Conservation (phyloP, 345 rosid genomes). For the Aquilaria sinensis region DNA sequence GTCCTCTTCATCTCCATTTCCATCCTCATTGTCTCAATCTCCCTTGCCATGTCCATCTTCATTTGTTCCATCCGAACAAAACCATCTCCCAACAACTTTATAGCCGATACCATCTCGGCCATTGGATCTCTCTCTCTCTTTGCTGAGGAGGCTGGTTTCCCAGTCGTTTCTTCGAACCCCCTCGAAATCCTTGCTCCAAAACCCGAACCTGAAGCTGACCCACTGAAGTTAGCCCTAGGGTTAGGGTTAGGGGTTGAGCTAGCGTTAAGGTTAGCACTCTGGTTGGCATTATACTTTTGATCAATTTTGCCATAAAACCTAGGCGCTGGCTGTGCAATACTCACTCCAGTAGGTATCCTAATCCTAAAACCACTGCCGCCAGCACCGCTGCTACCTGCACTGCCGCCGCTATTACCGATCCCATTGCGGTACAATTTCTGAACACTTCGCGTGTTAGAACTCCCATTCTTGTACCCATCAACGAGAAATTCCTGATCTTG, state of each 20-base stretch:
- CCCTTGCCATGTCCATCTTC: slow-evolving; percentile 91
- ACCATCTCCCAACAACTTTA: slow-evolving; percentile 78
- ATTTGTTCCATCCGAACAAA: slow-evolving; percentile 77
- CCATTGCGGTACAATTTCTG: slow-evolving; percentile 58
- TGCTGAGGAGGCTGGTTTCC: slow-evolving; percentile 11
- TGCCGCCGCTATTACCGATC: slow-evolving; percentile 26
- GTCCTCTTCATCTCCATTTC: slow-evolving; percentile 92
- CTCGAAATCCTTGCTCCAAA: slow-evolving; percentile 34
- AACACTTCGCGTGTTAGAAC: slow-evolving; percentile 37
- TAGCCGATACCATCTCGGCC: slow-evolving; percentile 75
- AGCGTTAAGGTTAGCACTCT: slow-evolving; percentile 13
- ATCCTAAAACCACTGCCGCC: slow-evolving; percentile 51
- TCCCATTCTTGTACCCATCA: slow-evolving; percentile 36
- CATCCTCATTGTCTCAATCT: slow-evolving; percentile 82
- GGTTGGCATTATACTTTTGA: slow-evolving; percentile 29
- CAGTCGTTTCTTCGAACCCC: slow-evolving; percentile 26
- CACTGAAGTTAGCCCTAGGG: slow-evolving; percentile 23
- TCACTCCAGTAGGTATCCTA: slow-evolving; percentile 80
- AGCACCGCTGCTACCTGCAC: slow-evolving; percentile 23
- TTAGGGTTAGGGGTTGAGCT: slow-evolving; percentile 14
- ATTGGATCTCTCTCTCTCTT: slow-evolving; percentile 41
- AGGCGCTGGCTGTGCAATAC: slow-evolving; percentile 64
- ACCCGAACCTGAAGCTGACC: slow-evolving; percentile 21
- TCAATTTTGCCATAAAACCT: slow-evolving; percentile 37
- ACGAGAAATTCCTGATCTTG: slow-evolving; percentile 33